phyloP scores from a whole-genome alignment of 768 basidiomycete genomes.

The Auriculariales sp. region DNA sequence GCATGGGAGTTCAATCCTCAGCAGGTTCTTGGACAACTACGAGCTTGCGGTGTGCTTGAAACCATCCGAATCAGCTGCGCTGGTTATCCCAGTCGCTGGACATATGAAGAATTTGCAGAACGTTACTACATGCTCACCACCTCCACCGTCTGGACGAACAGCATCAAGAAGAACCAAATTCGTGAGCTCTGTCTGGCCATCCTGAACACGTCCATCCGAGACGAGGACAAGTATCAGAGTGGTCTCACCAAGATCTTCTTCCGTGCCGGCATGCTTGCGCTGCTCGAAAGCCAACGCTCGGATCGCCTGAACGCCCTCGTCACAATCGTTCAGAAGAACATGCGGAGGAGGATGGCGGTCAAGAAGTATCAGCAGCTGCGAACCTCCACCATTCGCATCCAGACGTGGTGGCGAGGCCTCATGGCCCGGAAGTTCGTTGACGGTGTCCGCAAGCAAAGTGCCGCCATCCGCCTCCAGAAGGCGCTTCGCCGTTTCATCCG shows the following conservation, averaged over 20 bases:
- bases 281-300: slow-evolving; percentile 80
- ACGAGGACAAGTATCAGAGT: slow-evolving; percentile 92
- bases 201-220: slow-evolving; percentile 73
- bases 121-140: slow-evolving; percentile 97
- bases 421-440: slow-evolving; percentile 59
- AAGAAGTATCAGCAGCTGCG: slow-evolving; percentile 65
- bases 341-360: slow-evolving; percentile 72
- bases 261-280: slow-evolving; percentile 96
- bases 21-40: slow-evolving; percentile 85
- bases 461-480: slow-evolving; percentile 65
- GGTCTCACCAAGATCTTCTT: slow-evolving; percentile 99
- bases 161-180: slow-evolving; percentile 73
- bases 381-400: slow-evolving; percentile 65
- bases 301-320: slow-evolving; percentile 81
- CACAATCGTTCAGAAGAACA: slow-evolving; percentile 95
- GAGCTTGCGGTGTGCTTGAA: slow-evolving; percentile 97
- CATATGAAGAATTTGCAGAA: slow-evolving; percentile 96
- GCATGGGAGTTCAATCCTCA: slow-evolving; percentile 97
- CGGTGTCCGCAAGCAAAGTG: slow-evolving; percentile 52
- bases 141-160: slow-evolving; percentile 72
- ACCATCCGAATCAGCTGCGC: slow-evolving; percentile 98
- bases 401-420: slow-evolving; percentile 91
- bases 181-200: slow-evolving; percentile 71
- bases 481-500: slow-evolving; percentile 59
- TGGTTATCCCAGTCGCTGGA: slow-evolving; percentile 96